Evolutionary conservation across 2,329 filamentous ascomycete species (phyloP), one percentile per base, ranked within the genome.

Genomic region (Arthrobotrys pseudoclavata): DNA sequence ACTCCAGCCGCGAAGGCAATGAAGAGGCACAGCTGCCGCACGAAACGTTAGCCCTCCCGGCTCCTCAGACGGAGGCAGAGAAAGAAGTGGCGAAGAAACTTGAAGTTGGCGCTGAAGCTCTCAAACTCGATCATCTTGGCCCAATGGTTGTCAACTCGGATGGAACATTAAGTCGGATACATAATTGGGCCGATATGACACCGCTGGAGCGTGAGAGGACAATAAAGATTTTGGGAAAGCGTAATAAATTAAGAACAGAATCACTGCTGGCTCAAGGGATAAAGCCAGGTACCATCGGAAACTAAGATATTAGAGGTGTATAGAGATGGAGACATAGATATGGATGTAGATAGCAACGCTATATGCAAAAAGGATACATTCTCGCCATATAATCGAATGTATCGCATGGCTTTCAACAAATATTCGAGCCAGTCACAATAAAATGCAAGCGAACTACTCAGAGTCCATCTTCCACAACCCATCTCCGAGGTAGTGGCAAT

Each of bases 401-500:
- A 45, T 45, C 34, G 12, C 7, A 45, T 15, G 20, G 5, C 31
- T 42, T 24, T 26, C 29, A 66, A 29, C 37, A 29, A 31, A 48
- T 26, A 1, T 37, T 72, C 74, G 71, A 76, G 86, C 84, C 18
- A 29, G 31, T 52, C 6, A 18, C 4, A 18, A 53, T 53, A 18
- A 31, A 31, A 26, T 42, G 10, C 34, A 10, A 40, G 18, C 34
- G 3, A 26, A 7, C 12, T 79, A 89, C 84, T 87, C 86, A 81
- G 89, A 83, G 79, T 85, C 84, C 83, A 97, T 83, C 81, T 87
- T 92, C 96, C 96, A 99, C 81, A 99, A 85, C 18, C 95, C 96
- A 86, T 99, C 96, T 0, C 96, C 96, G 67, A 98, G 84, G 85
- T 91, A 98, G 87, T 99, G 96, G 34, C 93, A 93, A 78, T 94